Evolutionary conservation across 2,329 filamentous ascomycete genomes (phyloP), one percentile per base, ranked within the genome.

Genomic region (Zarea fungicola): DNA sequence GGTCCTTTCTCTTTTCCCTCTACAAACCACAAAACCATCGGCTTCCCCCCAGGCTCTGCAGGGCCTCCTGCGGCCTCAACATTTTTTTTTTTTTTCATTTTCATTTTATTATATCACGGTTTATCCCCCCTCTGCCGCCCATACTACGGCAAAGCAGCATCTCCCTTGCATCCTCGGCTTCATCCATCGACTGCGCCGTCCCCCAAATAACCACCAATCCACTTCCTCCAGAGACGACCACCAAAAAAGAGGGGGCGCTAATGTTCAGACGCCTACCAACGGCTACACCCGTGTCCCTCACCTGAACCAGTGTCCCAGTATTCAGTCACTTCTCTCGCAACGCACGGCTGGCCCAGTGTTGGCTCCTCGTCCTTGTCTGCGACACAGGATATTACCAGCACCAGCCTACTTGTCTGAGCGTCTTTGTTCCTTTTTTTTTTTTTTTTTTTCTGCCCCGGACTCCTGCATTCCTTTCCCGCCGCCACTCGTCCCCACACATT

Each of bases 61-160:
- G 48, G 26, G n/a, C 32, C 42, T 52, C 49, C 48, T 49, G 44
- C 29, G 44, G 36, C 36, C 51, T 53, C 46, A 26, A 25, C 23
- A 19, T 46, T 37, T 35, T 49, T n/a, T n/a, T 34, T 51, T 51
- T 43, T 26, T 28, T 22, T 26, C 40, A 28, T 21, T 28, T 19
- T 34, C 26, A 8, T 26, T 23, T 32, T 21, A n/a, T 42, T n/a
- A n/a, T n/a, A n/a, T 10, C 23, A 42, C 32, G 25, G 37, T 42
- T 28, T 32, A 16, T 36, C 29, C 18, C 11, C 9, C 3, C 9
- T 18, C 11, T 22, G 13, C 19, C 31, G 14, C 8, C 23, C 21
- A 21, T 29, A 36, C 42, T 14, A 22, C 13, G n/a, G 5, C 23
- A 28, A 14, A 14, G 3, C 29, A 37, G 35, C 13, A 19, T 19